These are phyloP conservation scores for Sclerotinia trifoliorum DNA, from an alignment of 2,329 filamentous ascomycete species.

Conservation along the genomic window DNA sequence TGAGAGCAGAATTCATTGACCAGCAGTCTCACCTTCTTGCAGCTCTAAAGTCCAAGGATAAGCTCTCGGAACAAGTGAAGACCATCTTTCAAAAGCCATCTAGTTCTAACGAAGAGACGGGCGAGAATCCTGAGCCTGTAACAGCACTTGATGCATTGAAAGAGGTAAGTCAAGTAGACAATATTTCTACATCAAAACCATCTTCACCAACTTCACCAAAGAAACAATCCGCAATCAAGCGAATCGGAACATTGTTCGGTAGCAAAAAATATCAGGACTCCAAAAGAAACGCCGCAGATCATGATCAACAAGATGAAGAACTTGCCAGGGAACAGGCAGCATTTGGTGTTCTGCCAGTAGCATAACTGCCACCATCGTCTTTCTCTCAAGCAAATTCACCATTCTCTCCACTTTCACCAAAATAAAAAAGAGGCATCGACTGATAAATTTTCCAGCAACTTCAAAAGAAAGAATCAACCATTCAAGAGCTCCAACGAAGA, in stretches of 20 bases:
- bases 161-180: conserved; percentile 50
- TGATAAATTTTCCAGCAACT: conserved; percentile 36
- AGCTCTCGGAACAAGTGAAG: conserved; percentile 53
- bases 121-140: conserved; percentile 13
- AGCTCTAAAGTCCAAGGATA: conserved; percentile 59
- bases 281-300: not conserved
- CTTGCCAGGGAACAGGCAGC: conserved; percentile 14
- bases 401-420: not conserved
- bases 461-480: conserved; percentile 33
- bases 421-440: conserved; percentile 20
- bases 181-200: conserved; percentile 10
- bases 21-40: conserved; percentile 60
- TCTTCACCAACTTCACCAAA: conserved; percentile 12
- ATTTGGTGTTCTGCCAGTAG: conserved; percentile 19
- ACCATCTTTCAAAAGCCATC: conserved; percentile 24
- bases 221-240: conserved; percentile 11
- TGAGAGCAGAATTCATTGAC: conserved; percentile 53
- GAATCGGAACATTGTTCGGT: conserved; percentile 1
- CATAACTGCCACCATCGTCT: conserved; percentile 11
- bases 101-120: conserved; percentile 8
- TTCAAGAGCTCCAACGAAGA: conserved; percentile 36
- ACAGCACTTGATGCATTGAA: conserved; percentile 52
- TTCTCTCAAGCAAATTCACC: conserved; percentile 6
- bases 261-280: conserved; percentile 4
- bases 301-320: conserved; percentile 11